These are phyloP conservation scores for Colletotrichum falcatum DNA, from an alignment of 2,329 filamentous ascomycete genomes.

Conservation along the genomic window DNA sequence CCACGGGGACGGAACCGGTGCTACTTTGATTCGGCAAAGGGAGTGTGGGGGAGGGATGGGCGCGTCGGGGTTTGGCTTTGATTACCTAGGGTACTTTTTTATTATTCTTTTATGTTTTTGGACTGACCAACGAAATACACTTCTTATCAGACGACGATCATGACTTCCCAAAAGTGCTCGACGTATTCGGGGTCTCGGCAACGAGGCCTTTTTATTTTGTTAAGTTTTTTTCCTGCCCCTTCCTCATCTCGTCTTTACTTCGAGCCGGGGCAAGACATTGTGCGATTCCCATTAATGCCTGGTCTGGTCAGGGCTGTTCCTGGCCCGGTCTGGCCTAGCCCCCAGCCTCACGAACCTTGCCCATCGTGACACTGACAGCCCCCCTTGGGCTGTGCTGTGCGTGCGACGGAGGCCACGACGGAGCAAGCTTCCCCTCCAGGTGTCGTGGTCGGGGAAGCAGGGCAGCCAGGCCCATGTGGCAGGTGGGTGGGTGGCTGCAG, in stretches of 20 bases:
- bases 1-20: conserved; percentile 19
- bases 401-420: neutral
- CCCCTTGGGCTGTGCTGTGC: neutral
- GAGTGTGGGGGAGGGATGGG: conserved; percentile 8
- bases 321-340: neutral
- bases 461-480: neutral
- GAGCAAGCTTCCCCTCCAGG: neutral
- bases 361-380: neutral
- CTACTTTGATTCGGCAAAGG: conserved; percentile 21
- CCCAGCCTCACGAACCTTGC: neutral
- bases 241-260: neutral
- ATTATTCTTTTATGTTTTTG: neutral
- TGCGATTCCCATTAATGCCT: neutral
- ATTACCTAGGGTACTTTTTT: conserved; percentile 35
- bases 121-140: conserved; percentile 26
- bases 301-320: neutral
- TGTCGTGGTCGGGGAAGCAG: neutral
- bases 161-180: neutral
- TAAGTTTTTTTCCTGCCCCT: no score
- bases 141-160: conserved; percentile 17
- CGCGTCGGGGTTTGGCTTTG: conserved; percentile 33
- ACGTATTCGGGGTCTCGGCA: neutral
- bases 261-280: neutral
- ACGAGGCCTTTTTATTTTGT: no score
- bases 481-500: neutral